Evolutionary conservation across 2,329 filamentous ascomycete species (phyloP).

Genomic region (Trichophyton verrucosum): DNA sequence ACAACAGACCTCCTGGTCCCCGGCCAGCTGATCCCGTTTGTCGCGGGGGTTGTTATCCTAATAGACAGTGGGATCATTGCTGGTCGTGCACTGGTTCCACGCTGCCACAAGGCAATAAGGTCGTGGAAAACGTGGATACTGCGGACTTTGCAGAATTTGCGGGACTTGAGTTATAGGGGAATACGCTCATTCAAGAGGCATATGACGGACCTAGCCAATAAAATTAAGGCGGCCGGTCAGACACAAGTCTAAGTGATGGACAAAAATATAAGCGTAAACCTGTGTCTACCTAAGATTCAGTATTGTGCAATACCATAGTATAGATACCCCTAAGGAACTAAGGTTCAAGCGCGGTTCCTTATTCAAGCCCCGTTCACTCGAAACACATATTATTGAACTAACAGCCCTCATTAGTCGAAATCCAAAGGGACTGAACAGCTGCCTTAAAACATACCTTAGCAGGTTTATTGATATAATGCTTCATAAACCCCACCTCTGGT

Average conservation of each 20-base stretch:
- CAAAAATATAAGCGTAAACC: no score
- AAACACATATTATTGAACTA: not conserved
- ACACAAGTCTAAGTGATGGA: not conserved
- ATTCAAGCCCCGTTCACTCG: not conserved
- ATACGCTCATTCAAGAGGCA: not conserved
- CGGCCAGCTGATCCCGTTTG: not conserved
- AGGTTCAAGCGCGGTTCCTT: not conserved
- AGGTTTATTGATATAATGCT: not conserved
- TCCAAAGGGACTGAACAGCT: not conserved
- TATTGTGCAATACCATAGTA: no score
- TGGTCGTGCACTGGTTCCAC: not conserved
- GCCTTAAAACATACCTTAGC: not conserved
- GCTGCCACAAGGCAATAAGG: not conserved
- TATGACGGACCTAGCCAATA: not conserved
- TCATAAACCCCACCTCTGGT: not conserved
- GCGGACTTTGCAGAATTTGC: not conserved
- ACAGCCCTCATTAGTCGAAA: not conserved
- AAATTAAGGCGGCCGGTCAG: not conserved
- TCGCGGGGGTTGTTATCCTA: not conserved
- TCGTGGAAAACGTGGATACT: not conserved
- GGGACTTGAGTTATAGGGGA: not conserved
- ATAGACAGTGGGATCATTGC: conserved; percentile 1
- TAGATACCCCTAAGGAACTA: no score
- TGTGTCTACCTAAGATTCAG: no score
- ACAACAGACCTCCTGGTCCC: not conserved